Percentiles rank a stretch among this genome's conserved stretches.
These are phyloP conservation scores for Candida ficus DNA, from an alignment of 805 yeast species.

Conservation along the genomic window DNA sequence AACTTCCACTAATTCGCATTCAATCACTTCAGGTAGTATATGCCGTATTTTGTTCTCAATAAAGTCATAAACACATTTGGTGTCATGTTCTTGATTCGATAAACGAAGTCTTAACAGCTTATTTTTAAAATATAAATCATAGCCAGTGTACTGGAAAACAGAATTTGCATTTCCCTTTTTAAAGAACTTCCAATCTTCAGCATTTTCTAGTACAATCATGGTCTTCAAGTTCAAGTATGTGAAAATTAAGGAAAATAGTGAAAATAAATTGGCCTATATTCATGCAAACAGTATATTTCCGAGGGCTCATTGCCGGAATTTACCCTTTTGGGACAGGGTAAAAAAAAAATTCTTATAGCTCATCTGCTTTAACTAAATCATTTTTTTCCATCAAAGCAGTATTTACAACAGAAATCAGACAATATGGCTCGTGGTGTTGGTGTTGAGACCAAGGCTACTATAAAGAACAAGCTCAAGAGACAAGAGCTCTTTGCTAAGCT, in stretches of 20 bases:
- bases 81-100: slow-evolving; percentile 15
- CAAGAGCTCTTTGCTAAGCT: slow-evolving; percentile 71
- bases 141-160: slow-evolving; percentile 36
- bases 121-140: slow-evolving; percentile 26
- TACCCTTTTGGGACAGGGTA: slow-evolving; percentile 8
- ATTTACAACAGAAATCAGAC: no score
- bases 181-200: slow-evolving; percentile 35
- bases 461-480: slow-evolving; percentile 75
- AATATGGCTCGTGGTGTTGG: slow-evolving; percentile 16
- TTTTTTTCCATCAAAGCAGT: no score
- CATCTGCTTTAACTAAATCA: no score
- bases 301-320: slow-evolving; percentile 15
- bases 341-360: no score
- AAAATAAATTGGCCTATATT: no score
- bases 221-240: background rate
- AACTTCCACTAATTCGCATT: slow-evolving; percentile 15
- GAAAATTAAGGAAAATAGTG: background rate
- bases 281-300: no score
- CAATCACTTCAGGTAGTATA: slow-evolving; percentile 27
- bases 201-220: background rate
- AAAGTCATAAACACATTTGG: slow-evolving; percentile 15
- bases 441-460: slow-evolving; percentile 34
- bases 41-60: slow-evolving; percentile 10
- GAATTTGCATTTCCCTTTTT: slow-evolving; percentile 49
- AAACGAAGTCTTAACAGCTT: slow-evolving; percentile 29